Evolutionary conservation across 2,329 filamentous ascomycete genomes (phyloP), one percentile per base, ranked within the genome.

Genomic region (Penicillium sp.): DNA sequence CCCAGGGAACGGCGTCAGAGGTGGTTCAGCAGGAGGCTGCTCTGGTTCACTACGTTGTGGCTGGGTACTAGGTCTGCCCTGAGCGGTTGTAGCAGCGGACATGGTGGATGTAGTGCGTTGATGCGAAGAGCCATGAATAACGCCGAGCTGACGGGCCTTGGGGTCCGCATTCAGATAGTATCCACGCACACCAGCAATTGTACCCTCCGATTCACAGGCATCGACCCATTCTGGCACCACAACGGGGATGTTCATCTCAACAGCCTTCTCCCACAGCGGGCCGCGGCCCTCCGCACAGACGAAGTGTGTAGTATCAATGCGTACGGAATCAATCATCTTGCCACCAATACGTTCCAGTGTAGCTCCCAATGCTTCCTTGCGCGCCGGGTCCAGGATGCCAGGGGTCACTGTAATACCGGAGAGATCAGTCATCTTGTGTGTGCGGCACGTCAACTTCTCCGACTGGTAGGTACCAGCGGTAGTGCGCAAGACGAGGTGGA

Each of bases 231-330:
- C 94, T 20, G 94, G 94, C 37, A 94, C 85, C 22, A 99, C 94
- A 11, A 99, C 91, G 7, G 94, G 94, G 52, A 99, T 96, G 73
- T 97, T 99, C 85, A 92, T 95, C 79, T 97, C 93, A 27, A 93
- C 88, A 1, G 94, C 94, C 79, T 94, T 95, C 77, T 99, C 94
- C 94, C 94, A 99, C 12, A 88, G 83, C 49, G 89, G 82, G 29
- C 94, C 94, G 53, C 92, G 82, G 27, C 92, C 92, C 73, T 99
- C 94, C 9, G 91, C 96, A 60, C 93, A 97, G 56, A 99, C 91
- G 72, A 99, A 99, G 76, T 99, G 94, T 15, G 94, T 99, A 1
- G 94, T 99, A 73, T 99, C 94, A 69, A 99, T 97, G 67, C 93
- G 85, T 49, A 97, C 92, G 12, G 84, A 84, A 65, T 97, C 93